Percentiles rank a stretch among this genome's conserved stretches.
phyloP scores from a whole-genome alignment of 2,329 filamentous ascomycete genomes.

The Xylaria hypoxylon region DNA sequence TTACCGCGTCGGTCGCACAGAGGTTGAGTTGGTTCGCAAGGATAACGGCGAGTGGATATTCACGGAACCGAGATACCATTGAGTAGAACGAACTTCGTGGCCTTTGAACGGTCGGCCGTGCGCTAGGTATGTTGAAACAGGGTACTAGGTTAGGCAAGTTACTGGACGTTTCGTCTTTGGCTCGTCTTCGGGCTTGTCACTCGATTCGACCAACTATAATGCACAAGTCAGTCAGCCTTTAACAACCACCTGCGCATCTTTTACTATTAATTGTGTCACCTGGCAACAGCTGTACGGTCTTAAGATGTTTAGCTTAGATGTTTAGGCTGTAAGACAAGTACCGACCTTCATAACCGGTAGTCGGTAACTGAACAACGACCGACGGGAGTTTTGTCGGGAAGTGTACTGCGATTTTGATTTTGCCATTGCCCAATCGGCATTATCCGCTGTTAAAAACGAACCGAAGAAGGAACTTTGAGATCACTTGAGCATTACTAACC shows the following conservation, averaged over 20 bases:
- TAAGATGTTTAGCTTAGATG: slow-evolving; percentile 29
- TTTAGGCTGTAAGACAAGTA: slow-evolving; percentile 33
- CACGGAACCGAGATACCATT: slow-evolving; percentile 41
- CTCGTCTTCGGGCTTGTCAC: slow-evolving; percentile 6
- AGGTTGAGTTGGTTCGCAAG: slow-evolving; percentile 52
- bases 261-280: neutral
- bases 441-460: neutral
- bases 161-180: neutral
- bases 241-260: neutral
- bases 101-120: neutral
- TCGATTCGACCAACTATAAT: slow-evolving; percentile 4
- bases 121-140: neutral
- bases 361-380: slow-evolving; percentile 16
- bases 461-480: neutral
- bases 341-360: slow-evolving; percentile 36
- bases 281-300: neutral
- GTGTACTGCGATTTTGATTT: neutral
- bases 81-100: neutral
- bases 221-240: neutral
- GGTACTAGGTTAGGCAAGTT: neutral
- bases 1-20: slow-evolving; percentile 49
- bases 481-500: slow-evolving; percentile 9
- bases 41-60: slow-evolving; percentile 55
- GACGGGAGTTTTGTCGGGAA: neutral
- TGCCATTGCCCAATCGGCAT: slow-evolving; percentile 29